Conservation (phyloP, 2,329 filamentous ascomycete species). For the Ascochyta koolunga region DNA sequence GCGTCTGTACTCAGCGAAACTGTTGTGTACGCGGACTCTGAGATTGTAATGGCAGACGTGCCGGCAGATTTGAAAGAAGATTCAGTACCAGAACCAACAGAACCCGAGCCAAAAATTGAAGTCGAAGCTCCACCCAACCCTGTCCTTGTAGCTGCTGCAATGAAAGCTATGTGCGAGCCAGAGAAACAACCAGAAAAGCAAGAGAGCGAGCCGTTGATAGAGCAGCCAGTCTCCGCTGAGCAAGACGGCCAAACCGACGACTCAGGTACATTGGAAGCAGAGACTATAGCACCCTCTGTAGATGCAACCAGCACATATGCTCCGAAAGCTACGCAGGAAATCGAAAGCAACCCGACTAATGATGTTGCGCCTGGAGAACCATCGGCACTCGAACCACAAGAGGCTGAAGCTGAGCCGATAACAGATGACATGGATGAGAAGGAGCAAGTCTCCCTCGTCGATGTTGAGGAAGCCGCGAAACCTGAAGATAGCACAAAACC, state of each 20-base stretch:
- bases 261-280: not conserved
- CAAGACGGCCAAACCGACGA: not conserved
- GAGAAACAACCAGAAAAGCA: not conserved
- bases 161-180: conserved; percentile 6
- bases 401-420: not conserved
- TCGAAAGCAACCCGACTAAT: not conserved
- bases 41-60: not conserved
- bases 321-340: not conserved
- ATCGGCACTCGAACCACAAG: not conserved
- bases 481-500: not conserved
- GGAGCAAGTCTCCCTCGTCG: not conserved
- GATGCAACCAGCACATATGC: not conserved
- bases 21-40: not conserved
- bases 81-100: not conserved
- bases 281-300: not conserved
- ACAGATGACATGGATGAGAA: not conserved
- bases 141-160: conserved; percentile 6
- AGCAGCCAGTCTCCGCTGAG: not conserved
- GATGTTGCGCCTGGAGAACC: not conserved
- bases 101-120: conserved; percentile 1
- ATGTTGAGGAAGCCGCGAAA: not conserved
- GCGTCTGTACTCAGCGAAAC: not conserved
- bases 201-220: not conserved
- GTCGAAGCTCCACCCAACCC: conserved; percentile 6
- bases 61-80: not conserved